Conservation (phyloP, 2,329 filamentous ascomycete species). For the Penicillium nordicum region DNA sequence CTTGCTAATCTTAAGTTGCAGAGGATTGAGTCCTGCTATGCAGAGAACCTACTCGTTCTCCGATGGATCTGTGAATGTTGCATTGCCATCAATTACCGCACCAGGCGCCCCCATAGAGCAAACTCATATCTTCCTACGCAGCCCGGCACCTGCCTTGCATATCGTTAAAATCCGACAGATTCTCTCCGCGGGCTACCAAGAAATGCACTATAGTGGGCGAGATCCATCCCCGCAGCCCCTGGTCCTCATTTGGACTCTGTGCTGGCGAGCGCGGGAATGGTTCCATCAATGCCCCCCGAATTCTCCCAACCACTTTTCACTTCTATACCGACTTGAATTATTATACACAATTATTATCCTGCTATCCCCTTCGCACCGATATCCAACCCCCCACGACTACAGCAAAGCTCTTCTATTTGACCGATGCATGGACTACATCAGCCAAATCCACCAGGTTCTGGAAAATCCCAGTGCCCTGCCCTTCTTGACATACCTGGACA, state of each 20-base stretch:
- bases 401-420: conserved; percentile 81
- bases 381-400: conserved; percentile 68
- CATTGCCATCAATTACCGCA: conserved; percentile 58
- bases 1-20: conserved; percentile 35
- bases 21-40: conserved; percentile 83
- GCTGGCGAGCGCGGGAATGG: conserved; percentile 68
- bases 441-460: conserved; percentile 67
- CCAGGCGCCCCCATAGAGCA: conserved; percentile 44
- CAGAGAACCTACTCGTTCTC: conserved; percentile 89
- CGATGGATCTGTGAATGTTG: conserved; percentile 79
- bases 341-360: conserved; percentile 90
- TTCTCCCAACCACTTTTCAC: conserved; percentile 62
- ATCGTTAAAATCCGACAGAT: conserved; percentile 79
- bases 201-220: conserved; percentile 75
- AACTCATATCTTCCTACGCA: conserved; percentile 50
- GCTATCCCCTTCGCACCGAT: conserved; percentile 72
- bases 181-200: conserved; percentile 86
- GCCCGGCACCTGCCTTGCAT: conserved; percentile 68
- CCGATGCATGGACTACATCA: conserved; percentile 76
- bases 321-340: conserved; percentile 81
- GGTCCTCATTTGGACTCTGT: conserved; percentile 39
- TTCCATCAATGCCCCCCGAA: conserved; percentile 68
- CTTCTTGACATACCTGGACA: conserved; percentile 83
- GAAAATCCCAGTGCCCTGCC: conserved; percentile 57
- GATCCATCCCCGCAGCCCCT: conserved; percentile 65